Evolutionary conservation across 805 yeast species (phyloP).

Genomic region (Saccharomyces mikatae): DNA sequence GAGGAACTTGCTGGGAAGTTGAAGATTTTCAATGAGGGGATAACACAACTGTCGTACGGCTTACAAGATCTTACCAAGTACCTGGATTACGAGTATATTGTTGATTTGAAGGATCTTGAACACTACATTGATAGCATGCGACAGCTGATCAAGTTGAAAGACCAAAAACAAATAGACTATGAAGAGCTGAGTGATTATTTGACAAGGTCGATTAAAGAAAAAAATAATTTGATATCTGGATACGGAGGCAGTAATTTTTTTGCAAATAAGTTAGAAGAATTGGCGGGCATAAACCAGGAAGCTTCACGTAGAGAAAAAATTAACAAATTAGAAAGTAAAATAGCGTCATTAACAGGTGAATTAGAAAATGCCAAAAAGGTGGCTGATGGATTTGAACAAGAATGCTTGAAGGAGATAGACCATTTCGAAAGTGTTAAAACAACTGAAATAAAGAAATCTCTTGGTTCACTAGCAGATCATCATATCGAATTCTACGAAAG

Average conservation of each 20-base stretch:
- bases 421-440: conserved; percentile 77
- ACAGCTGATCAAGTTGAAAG: conserved; percentile 70
- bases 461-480: conserved; percentile 65
- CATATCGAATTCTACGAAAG: conserved; percentile 66
- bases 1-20: conserved; percentile 28
- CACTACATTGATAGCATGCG: conserved; percentile 64
- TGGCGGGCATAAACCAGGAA: conserved; percentile 57
- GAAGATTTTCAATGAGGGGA: conserved; percentile 40
- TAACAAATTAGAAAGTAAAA: conserved; percentile 41
- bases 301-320: conserved; percentile 45
- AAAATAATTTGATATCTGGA: conserved; percentile 43
- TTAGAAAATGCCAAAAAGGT: conserved; percentile 42
- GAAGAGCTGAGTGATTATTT: conserved; percentile 80
- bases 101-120: conserved; percentile 78
- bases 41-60: conserved; percentile 37
- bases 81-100: conserved; percentile 73
- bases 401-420: conserved; percentile 47
- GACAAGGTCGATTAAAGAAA: conserved; percentile 61
- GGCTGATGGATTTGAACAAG: conserved; percentile 48
- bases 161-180: conserved; percentile 83
- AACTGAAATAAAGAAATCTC: conserved; percentile 62
- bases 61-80: conserved; percentile 38
- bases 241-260: conserved; percentile 46
- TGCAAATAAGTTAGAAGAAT: conserved; percentile 50
- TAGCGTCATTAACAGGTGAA: conserved; percentile 43